Base-by-base conservation (phyloP, 1,284 basidiomycete genomes). In the Sporisorium graminicola region DNA sequence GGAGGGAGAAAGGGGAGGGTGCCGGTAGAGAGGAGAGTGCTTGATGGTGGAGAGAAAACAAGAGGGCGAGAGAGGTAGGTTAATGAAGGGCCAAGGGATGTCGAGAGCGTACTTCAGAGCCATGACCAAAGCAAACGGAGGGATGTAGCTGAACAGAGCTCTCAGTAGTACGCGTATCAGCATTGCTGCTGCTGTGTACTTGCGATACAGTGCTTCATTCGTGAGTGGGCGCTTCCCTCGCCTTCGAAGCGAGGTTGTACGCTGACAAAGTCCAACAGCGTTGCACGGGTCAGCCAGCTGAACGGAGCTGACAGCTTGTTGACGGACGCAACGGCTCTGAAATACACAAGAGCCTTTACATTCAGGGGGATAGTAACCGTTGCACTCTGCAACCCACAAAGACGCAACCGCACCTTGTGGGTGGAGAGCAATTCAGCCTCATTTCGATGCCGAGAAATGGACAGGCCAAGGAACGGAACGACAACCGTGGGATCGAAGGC, bases 361-460 rank as follows among this genome's bases (percentile, higher is more conserved):
- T 24, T 47, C 44, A 47, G 44, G 44, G 24, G 44, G 26, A 6
- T 33, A 52, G 22, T 20, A 16, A n/a, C n/a, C 20, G 20, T 13
- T 14, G 33, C 50, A 37, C 12, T 22, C 50, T 20, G 20, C 29
- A 8, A 7, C 3, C 29, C n/a, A 16, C 31, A 18, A 22, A 31
- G 7, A 20, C 20, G 50, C 33, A 20, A 52, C 22, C 29, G 12
- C 8, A 20, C 29, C 10, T n/a, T n/a, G 27, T 31, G 49, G 27
- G 27, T 6, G 16, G 27, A n/a, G 13, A 49, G 27, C 27, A 50
- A 49, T 29, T n/a, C 29, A 9, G 27, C 18, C 3, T 8, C 9
- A 27, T 4, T 18, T 7, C 49, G 49, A 31, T 50, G 49, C 49
- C 49, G 49, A 50, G 27, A 20, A 50, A 50, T 50, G 49, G 31